Evolutionary conservation across 2,329 filamentous ascomycete species (phyloP), one percentile per base, ranked within the genome.

Genomic region (Aspergillus sp.): DNA sequence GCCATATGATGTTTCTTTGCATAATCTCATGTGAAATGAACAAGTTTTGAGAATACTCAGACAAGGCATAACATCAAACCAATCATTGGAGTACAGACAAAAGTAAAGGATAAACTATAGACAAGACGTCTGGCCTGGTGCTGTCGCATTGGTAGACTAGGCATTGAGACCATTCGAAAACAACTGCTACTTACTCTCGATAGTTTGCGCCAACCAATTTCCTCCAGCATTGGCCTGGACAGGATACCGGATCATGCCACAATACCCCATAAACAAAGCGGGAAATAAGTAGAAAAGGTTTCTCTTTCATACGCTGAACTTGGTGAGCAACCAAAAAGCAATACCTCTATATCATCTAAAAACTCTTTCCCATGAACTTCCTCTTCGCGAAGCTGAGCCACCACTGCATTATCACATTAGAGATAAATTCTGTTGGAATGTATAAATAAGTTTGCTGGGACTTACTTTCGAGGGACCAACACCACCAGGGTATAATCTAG

Each of bases 321-420:
- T 19, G 19, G 40, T 48, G 45, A 47, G 47, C 42, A 45, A 50
- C 28, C 37, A 53, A 19, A 19, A 56, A 50, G 46, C 30, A 29
- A 39, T 52, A 45, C 39, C 50, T 55, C 50, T 45, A 50, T 44
- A 47, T 28, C 43, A 61, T 59, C 54, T 76, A 90, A 71, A 93
- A 74, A 55, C 81, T 80, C 82, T 97, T 97, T 67, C 90, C 90
- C 93, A 98, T 97, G 66, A 98, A 98, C 82, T 96, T 96, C 73
- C 93, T 85, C 83, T 97, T 97, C 42, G 88, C 88, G 68, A 96
- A 98, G 77, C 93, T 97, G 67, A 98, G 72, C 93, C 93, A 98
- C 88, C 91, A 97, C 82, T 94, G 81, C 69, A 74, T 79, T 39
- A 7, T 28, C 29, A 28, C n/a, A n/a, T 27, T 2, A 36, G 19